Conservation (phyloP, 116 monocot genomes). For the Posidonia oceanica region DNA sequence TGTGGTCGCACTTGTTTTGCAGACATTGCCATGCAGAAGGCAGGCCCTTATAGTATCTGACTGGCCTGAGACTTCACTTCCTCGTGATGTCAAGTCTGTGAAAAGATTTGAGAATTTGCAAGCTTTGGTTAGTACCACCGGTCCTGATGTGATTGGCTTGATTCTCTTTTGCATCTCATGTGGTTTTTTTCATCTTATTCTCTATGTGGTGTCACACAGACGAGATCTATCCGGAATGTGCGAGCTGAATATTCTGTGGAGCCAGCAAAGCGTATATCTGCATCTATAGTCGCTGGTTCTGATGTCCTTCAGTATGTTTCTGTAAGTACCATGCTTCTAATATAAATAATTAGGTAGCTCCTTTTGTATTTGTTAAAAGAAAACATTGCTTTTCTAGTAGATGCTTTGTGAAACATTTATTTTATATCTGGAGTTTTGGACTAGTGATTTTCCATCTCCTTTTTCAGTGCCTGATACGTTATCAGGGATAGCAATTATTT, state of each 20-base stretch:
- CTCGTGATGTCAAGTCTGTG: slow-evolving; percentile 51
- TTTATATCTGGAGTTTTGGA: no score
- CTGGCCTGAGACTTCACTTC: slow-evolving; percentile 72
- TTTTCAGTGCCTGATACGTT: no score
- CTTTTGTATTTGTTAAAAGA: not conserved
- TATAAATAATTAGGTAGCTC: not conserved
- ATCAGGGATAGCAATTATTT: no score
- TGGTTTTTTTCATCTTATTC: not conserved
- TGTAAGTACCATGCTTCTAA: slow-evolving; percentile 31
- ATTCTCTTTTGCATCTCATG: not conserved
- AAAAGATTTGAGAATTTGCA: slow-evolving; percentile 97
- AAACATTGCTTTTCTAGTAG: not conserved
- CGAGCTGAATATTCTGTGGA: slow-evolving; percentile 97
- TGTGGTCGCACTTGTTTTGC: slow-evolving; percentile 8
- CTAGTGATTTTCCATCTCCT: no score
- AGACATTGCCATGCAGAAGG: slow-evolving; percentile 74
- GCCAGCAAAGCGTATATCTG: slow-evolving; percentile 91
- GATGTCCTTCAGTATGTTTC: slow-evolving; percentile 79
- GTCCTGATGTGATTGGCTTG: not conserved
- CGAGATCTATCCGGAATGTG: slow-evolving; percentile 74
- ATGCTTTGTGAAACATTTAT: no score
- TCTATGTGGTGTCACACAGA: slow-evolving; percentile 23
- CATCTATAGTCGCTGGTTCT: slow-evolving; percentile 63
- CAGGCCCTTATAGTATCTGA: slow-evolving; percentile 68
- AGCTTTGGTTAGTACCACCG: slow-evolving; percentile 41